These are phyloP conservation scores for Stellera chamaejasme DNA, from an alignment of 345 rosid species.

Conservation along the genomic window DNA sequence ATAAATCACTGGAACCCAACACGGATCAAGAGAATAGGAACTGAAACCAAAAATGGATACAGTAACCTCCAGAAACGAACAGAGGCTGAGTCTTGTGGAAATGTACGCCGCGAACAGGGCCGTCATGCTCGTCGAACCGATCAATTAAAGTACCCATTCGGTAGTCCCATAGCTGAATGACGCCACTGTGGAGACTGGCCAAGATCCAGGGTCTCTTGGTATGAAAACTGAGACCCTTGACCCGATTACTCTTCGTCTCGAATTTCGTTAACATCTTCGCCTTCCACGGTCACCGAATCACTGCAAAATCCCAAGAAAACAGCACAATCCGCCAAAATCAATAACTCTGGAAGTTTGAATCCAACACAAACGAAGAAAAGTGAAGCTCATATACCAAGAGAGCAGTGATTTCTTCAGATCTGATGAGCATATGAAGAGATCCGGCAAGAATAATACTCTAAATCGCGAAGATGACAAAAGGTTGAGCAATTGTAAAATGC, in stretches of 20 bases:
- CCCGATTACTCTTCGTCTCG: conserved; percentile 96
- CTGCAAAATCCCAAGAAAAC: conserved; percentile 13
- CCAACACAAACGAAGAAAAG: no score
- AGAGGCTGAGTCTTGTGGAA: conserved; percentile 88
- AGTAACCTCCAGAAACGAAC: conserved; percentile 85
- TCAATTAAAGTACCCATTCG: conserved; percentile 96
- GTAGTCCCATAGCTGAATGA: conserved; percentile 99
- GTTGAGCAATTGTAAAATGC: no score
- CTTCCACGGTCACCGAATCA: conserved; percentile 19
- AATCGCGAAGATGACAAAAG: no score
- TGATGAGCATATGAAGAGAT: no score
- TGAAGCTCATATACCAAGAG: no score
- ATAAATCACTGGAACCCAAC: neutral
- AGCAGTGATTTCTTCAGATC: no score
- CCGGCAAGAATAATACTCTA: no score
- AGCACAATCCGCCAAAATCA: neutral
- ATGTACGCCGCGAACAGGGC: conserved; percentile 98
- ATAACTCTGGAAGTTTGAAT: neutral
- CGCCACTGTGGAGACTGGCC: conserved; percentile 97
- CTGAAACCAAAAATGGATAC: neutral
- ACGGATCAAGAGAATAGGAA: neutral
- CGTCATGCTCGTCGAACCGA: conserved; percentile 94
- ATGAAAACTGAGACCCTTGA: conserved; percentile 95
- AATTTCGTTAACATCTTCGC: conserved; percentile 86
- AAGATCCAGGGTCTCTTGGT: conserved; percentile 96